A percentile compares a stretch with the other conserved stretches of the same genome.
These are phyloP conservation scores for Pyrrhoderma noxium DNA, from an alignment of 1,284 basidiomycete genomes.

Conservation along the genomic window DNA sequence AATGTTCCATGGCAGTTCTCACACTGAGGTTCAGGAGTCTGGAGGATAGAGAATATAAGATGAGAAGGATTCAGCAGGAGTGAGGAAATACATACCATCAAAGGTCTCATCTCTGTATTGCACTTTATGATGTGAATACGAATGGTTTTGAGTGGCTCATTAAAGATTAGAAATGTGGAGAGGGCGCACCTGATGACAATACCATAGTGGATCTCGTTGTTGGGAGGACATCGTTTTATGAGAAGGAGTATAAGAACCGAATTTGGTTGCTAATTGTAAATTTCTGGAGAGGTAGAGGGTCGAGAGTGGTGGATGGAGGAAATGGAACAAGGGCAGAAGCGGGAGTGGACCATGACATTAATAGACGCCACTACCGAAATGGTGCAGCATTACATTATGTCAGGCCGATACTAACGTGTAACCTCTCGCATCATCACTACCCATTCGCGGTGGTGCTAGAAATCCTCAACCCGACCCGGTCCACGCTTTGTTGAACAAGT, in stretches of 20 bases:
- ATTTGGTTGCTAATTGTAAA: too few species aligned
- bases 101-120: constrained; percentile 68
- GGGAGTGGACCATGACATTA: background rate
- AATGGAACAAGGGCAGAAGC: background rate
- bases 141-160: constrained; percentile 2
- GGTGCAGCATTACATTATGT: too few species aligned
- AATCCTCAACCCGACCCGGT: too few species aligned
- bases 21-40: constrained; percentile 72
- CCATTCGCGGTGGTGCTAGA: too few species aligned
- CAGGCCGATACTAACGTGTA: too few species aligned
- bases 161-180: background rate
- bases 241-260: background rate
- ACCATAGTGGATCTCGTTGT: constrained; percentile 63
- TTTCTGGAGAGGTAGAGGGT: background rate
- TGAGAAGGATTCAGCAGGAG: background rate
- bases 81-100: constrained; percentile 50
- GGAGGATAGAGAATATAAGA: constrained; percentile 63
- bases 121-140: constrained; percentile 40
- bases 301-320: background rate
- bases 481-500: too few species aligned
- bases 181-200: constrained; percentile 58
- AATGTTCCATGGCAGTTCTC: constrained; percentile 65
- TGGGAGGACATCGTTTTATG: constrained; percentile 43
- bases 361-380: too few species aligned
- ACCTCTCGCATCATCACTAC: too few species aligned